Percentiles rank a stretch among this genome's conserved stretches.
Conservation (phyloP, 495 filamentous ascomycete species). For the Aspergillus wentii region DNA sequence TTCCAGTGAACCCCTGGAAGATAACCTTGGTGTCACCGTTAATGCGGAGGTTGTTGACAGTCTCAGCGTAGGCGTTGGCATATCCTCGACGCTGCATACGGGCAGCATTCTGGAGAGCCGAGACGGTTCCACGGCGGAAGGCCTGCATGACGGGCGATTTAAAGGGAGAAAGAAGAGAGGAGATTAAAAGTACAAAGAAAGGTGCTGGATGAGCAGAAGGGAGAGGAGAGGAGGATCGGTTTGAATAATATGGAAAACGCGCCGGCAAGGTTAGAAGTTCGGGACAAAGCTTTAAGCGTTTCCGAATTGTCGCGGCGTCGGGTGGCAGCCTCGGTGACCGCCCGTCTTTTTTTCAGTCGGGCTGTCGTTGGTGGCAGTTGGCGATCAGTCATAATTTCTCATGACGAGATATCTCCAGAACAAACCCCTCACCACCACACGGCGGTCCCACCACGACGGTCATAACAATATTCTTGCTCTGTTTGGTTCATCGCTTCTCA, state of each 20-base stretch:
- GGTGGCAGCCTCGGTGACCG: constrained; percentile 19
- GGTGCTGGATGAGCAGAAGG: constrained; percentile 6
- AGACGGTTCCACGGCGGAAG: constrained; percentile 46
- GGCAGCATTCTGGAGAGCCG: constrained; percentile 44
- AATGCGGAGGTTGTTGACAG: constrained; percentile 87
- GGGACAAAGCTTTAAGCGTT: constrained; percentile 44
- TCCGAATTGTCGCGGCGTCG: constrained; percentile 28
- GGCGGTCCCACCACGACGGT: too few species aligned
- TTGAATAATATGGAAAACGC: constrained; percentile 24
- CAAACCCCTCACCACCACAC: too few species aligned
- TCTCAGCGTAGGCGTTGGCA: constrained; percentile 72
- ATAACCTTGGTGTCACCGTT: constrained; percentile 88
- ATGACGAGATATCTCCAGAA: too few species aligned
- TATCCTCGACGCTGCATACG: constrained; percentile 59
- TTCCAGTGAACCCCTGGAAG: constrained; percentile 97
- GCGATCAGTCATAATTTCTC: too few species aligned
- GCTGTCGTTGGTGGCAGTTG: constrained; percentile 4
- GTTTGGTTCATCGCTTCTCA: not conserved
- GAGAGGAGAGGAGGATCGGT: constrained; percentile 15
- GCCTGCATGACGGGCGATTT: constrained; percentile 42
- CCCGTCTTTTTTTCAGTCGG: constrained; percentile 23
- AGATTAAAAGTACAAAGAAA: constrained; percentile 5
- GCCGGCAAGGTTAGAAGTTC: constrained; percentile 33
- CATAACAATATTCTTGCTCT: too few species aligned
- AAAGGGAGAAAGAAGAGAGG: constrained; percentile 6